phyloP scores from a whole-genome alignment of 495 filamentous ascomycete genomes.

The Trichoderma erinaceum region DNA sequence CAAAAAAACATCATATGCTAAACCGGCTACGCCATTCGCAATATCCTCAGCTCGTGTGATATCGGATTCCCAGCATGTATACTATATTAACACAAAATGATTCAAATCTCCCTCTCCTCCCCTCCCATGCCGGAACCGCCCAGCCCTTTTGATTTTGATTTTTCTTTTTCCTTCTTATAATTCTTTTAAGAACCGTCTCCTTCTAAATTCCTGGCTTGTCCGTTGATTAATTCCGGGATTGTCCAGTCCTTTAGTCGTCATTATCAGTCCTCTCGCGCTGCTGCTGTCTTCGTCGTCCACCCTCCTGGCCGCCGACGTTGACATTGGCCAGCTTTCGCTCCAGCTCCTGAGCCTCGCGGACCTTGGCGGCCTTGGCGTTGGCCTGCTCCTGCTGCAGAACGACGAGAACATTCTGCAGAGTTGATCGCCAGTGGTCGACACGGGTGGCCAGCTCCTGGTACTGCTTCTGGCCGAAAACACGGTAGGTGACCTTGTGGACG shows the following conservation, averaged over 20 bases:
- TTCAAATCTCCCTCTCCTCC: slow-evolving; percentile 7
- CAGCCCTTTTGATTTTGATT: slow-evolving; percentile 15
- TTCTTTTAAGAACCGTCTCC: neutral
- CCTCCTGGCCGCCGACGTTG: slow-evolving; percentile 31
- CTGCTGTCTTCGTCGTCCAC: slow-evolving; percentile 25
- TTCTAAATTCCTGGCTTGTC: slow-evolving; percentile 13
- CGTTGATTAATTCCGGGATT: neutral
- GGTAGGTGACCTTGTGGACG: slow-evolving; percentile 88
- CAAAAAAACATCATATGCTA: slow-evolving; percentile 14
- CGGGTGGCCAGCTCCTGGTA: slow-evolving; percentile 89
- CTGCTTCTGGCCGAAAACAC: slow-evolving; percentile 95
- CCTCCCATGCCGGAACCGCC: slow-evolving; percentile 2
- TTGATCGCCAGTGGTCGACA: slow-evolving; percentile 81
- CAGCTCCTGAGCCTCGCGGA: slow-evolving; percentile 52
- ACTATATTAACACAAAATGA: slow-evolving; percentile 10
- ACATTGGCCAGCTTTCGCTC: slow-evolving; percentile 49
- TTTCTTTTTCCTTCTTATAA: neutral
- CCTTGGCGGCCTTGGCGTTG: slow-evolving; percentile 52
- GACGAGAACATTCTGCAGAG: slow-evolving; percentile 64
- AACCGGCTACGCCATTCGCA: slow-evolving; percentile 14
- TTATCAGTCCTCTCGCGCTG: slow-evolving; percentile 40
- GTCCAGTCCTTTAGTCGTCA: slow-evolving; percentile 31
- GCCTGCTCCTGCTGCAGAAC: slow-evolving; percentile 74
- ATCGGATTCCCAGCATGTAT: neutral
- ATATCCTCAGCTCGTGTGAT: slow-evolving; percentile 12